Evolutionary conservation across 192 early-diverging fungal species (phyloP), one percentile per base, ranked within the genome.

Genomic region (Borealophlyctis nickersoniae): DNA sequence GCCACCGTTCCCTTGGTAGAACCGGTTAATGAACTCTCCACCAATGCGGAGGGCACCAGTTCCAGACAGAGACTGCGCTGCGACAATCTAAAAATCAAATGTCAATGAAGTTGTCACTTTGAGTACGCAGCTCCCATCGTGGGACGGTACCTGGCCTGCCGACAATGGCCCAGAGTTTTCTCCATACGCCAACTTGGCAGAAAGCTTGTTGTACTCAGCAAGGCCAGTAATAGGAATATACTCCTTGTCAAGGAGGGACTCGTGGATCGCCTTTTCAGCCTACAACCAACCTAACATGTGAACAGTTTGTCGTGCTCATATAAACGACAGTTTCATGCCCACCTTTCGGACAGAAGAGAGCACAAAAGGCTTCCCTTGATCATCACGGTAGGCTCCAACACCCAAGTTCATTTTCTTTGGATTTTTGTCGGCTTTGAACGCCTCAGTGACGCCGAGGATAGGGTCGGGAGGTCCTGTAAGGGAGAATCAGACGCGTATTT

Each of bases 361-460:
- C 23, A 99, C 94, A 71, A 87, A 98, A 50, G 97, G 97, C 77
- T 93, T 91, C 63, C 77, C 77, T 36, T 77, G 60, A 65, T 99
- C 93, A 70, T 93, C 92, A 71, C 95, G 89, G 79, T 98, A 99
- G 45, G 95, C 97, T 66, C 97, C 97, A 27, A 96, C 95, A 60
- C 94, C 95, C 39, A 99, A 79, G 85, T 98, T 98, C 87, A 99
- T 97, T 87, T 99, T 99, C 68, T 82, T 83, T 13, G 92, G 71
- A 69, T 95, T 87, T 36, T 71, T 80, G 75, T 96, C 93, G 70
- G 88, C 89, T 84, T 91, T 93, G 86, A 90, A 98, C 28, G 93
- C 93, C 73, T 94, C 96, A 54, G 92, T 92, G 67, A 98, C 89
- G 27, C 78, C 77, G 45, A 84, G 74, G 59, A 84, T 84, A 3